phyloP scores from a whole-genome alignment of 805 yeast species.

The Suhomyces emberorum region DNA sequence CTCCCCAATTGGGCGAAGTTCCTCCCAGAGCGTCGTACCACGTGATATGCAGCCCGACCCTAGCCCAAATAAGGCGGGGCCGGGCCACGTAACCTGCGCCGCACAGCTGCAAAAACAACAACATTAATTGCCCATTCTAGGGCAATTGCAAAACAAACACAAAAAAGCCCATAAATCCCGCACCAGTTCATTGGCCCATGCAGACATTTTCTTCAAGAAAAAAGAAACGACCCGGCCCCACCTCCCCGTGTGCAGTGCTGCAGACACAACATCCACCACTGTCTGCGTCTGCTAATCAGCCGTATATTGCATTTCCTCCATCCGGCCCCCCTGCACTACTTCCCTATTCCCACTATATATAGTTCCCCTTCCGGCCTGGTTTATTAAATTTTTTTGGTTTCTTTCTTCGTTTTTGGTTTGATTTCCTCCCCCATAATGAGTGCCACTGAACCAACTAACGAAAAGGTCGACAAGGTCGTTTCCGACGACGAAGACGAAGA shows the following conservation, averaged over 20 bases:
- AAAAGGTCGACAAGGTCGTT: slow-evolving; percentile 50
- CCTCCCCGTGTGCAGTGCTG: too few relatives aligned
- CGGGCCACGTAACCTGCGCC: too few relatives aligned
- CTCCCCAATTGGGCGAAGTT: background rate
- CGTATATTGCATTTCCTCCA: slow-evolving; percentile 2
- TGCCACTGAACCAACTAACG: slow-evolving; percentile 52
- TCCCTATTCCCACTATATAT: slow-evolving; percentile 4
- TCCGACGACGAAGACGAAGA: slow-evolving; percentile 55
- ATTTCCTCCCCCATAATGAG: slow-evolving; percentile 16
- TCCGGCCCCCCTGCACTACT: background rate
- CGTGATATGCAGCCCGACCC: too few relatives aligned
- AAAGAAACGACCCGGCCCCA: too few relatives aligned
- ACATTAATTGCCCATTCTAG: background rate
- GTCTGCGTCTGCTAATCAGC: background rate
- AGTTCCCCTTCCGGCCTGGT: background rate
- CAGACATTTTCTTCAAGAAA: background rate
- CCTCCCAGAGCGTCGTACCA: background rate
- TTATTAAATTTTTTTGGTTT: background rate
- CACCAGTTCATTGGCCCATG: slow-evolving; percentile 2
- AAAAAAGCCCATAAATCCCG: background rate
- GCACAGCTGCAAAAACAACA: background rate
- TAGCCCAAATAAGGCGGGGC: too few relatives aligned
- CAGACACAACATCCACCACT: too few relatives aligned
- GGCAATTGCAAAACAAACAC: background rate
- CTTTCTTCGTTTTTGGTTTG: slow-evolving; percentile 4